Base-by-base conservation (phyloP, 768 basidiomycete genomes). In the Dioszegia aurantiaca region DNA sequence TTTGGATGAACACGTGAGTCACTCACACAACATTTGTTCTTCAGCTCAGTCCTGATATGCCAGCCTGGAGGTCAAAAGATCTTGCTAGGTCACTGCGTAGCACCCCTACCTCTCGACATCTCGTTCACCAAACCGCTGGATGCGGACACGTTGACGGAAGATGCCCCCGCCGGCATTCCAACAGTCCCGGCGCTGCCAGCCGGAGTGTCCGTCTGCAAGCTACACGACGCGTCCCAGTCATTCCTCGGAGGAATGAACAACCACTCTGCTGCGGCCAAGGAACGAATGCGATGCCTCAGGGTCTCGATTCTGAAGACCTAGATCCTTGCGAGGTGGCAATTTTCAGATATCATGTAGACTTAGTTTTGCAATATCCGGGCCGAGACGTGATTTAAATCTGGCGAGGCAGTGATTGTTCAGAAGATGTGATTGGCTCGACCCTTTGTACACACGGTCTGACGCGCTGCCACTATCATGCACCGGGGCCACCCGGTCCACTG, bases 161-260 rank as follows among this genome's bases (percentile, higher is more conserved):
- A 44, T 19, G 19, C 33, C 6, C 33, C 6, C 14, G 14, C 14
- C 33, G 33, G 8, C 8, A 33, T 6, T 33, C 33, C 33, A 6
- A 6, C 8, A 33, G 14, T 6, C 33, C 8, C 33, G 14, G 14
- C 6, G 33, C 6, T 33, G 33, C 33, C 33, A 6, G 33, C 6
- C 33, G 33, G 8, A 6, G 33, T 6, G n/a, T n/a, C n/a, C 14
- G 33, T 17, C 9, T 10, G 11, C 23, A 11, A 11, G 19, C 59
- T 78, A 74, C 75, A 73, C 56, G 80, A 85, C 45, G 84, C 85
- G 0, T 81, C 81, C 5, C 82, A 82, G 80, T 85, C 86, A 0
- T 88, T 87, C 77, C 79, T 81, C 55, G 86, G 87, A 16, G 87
- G 86, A 14, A 76, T 87, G 65, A 90, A 88, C 68, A 84, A 83